These are phyloP conservation scores for Bipolaris victoriae DNA, from an alignment of 2,329 filamentous ascomycete genomes.

Conservation along the genomic window DNA sequence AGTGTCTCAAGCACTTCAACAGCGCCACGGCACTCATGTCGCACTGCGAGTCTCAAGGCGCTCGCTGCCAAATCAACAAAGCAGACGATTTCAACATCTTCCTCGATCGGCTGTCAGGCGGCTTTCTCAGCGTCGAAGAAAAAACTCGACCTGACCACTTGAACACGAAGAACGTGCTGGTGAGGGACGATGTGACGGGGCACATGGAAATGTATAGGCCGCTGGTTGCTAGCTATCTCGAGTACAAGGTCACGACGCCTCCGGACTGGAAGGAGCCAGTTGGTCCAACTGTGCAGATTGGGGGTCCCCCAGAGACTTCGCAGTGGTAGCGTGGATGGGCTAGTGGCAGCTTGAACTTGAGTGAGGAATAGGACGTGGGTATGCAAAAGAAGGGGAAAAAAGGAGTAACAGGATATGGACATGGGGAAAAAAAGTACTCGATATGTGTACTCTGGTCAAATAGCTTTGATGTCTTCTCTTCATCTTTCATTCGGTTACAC, in stretches of 20 bases:
- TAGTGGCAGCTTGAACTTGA: not conserved
- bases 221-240: conserved; percentile 35
- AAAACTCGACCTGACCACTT: conserved; percentile 40
- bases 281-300: conserved; percentile 20
- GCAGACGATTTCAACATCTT: conserved; percentile 43
- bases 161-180: conserved; percentile 27
- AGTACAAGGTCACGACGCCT: conserved; percentile 41
- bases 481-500: too few species aligned
- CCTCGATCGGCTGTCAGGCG: conserved; percentile 52
- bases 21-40: conserved; percentile 45
- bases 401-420: too few species aligned
- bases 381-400: too few species aligned
- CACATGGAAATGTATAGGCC: conserved; percentile 34
- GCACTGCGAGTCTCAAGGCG: conserved; percentile 49
- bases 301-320: conserved; percentile 10
- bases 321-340: conserved; percentile 6
- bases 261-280: conserved; percentile 40
- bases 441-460: too few species aligned
- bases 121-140: conserved; percentile 48
- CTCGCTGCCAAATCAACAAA: conserved; percentile 45
- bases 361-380: not conserved
- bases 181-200: conserved; percentile 30
- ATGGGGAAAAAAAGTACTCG: too few species aligned
- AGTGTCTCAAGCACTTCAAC: conserved; percentile 52
- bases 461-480: too few species aligned